Evolutionary conservation across 148 eudicot genomes (phyloP).

Genomic region (Camellia lanceoleosa): DNA sequence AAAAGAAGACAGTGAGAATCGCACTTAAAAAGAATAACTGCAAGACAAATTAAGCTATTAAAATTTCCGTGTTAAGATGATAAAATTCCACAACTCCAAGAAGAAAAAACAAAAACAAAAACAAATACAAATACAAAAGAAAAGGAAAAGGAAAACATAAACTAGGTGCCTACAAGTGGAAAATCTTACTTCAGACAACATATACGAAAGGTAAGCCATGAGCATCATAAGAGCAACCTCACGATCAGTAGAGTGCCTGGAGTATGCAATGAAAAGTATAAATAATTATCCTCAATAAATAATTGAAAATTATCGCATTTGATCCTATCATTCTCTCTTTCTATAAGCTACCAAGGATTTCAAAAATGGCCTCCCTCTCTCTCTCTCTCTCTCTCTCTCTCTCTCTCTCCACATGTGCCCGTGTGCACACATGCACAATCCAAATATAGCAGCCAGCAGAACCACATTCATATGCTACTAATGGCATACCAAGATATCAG

Average conservation of each 20-base stretch:
- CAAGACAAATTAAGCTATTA: slow-evolving; percentile 19
- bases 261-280: background rate
- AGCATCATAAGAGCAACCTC: slow-evolving; percentile 89
- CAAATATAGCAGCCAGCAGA: slow-evolving; percentile 5
- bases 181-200: slow-evolving; percentile 75
- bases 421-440: background rate
- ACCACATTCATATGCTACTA: background rate
- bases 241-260: slow-evolving; percentile 87
- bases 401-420: background rate
- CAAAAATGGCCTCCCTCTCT: background rate
- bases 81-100: background rate
- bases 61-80: background rate
- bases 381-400: background rate
- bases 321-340: background rate
- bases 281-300: background rate
- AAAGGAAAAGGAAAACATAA: background rate
- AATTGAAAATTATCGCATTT: background rate
- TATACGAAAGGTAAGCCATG: slow-evolving; percentile 78
- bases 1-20: slow-evolving; percentile 85
- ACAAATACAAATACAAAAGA: background rate
- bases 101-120: background rate
- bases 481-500: background rate
- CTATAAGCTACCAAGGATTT: background rate
- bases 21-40: slow-evolving; percentile 71
- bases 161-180: background rate